Percentiles rank a stretch among this genome's conserved stretches.
Conservation (phyloP, 129 eudicot genomes). For the Scalesia atractyloides region DNA sequence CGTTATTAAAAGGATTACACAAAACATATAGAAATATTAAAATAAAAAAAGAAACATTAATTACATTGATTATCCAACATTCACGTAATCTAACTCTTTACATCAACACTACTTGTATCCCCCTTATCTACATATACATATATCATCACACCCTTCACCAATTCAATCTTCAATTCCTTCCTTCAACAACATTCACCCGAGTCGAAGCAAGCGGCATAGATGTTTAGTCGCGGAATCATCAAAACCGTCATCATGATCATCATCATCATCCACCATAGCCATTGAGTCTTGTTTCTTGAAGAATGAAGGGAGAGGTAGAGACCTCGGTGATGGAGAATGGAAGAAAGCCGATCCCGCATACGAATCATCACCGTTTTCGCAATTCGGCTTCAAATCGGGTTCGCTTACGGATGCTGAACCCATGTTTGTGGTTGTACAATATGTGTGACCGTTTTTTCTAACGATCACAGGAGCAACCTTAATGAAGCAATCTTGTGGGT, state of each 20-base stretch:
- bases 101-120: constrained; percentile 24
- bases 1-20: not conserved
- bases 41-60: not conserved
- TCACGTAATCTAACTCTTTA: constrained; percentile 30
- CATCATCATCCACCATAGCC: constrained; percentile 15
- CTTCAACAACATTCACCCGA: constrained; percentile 35
- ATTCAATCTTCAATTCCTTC: constrained; percentile 15
- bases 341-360: constrained; percentile 62
- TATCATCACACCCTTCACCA: constrained; percentile 21
- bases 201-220: constrained; percentile 50
- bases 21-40: not conserved
- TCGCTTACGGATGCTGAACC: constrained; percentile 29
- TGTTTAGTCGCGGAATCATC: constrained; percentile 41
- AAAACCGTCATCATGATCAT: constrained; percentile 5
- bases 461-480: constrained; percentile 29
- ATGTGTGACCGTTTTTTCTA: not conserved
- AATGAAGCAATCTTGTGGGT: constrained; percentile 35
- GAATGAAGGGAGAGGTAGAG: constrained; percentile 58
- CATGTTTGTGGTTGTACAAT: constrained; percentile 17
- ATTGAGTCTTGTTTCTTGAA: constrained; percentile 40
- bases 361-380: constrained; percentile 33
- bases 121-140: constrained; percentile 18
- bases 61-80: constrained; percentile 29
- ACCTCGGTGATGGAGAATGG: constrained; percentile 54
- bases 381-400: constrained; percentile 20